Percentiles rank a stretch among this genome's conserved stretches.
Conservation (phyloP, 192 early-diverging fungal genomes). For the Mortierella claussenii region DNA sequence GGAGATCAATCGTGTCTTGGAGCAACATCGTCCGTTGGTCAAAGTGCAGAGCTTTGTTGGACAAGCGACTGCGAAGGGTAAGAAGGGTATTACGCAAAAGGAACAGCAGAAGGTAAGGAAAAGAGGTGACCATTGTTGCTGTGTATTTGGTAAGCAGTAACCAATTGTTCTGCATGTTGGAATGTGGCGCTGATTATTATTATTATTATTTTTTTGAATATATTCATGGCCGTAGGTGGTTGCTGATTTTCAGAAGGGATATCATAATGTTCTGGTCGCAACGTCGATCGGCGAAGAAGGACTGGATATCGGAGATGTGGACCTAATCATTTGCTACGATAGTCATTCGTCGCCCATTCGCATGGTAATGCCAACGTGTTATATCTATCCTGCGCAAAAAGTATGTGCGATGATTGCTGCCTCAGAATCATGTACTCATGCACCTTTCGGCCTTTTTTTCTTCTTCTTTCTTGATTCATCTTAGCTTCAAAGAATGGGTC, state of each 20-base stretch:
- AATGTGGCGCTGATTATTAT: too few species aligned
- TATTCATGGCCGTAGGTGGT: slow-evolving; percentile 62
- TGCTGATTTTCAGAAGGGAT: slow-evolving; percentile 77
- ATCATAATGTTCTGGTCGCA: slow-evolving; percentile 87
- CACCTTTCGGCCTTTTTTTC: too few species aligned
- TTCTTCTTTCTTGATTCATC: slow-evolving; percentile 18
- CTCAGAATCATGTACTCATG: too few species aligned
- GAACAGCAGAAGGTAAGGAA: slow-evolving; percentile 79
- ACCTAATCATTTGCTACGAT: slow-evolving; percentile 93
- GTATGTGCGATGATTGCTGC: too few species aligned
- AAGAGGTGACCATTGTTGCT: too few species aligned
- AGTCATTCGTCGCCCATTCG: slow-evolving; percentile 78
- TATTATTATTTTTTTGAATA: too few species aligned
- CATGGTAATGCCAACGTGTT: too few species aligned
- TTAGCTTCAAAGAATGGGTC: slow-evolving; percentile 76
- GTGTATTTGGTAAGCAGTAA: too few species aligned
- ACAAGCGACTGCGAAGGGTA: slow-evolving; percentile 65
- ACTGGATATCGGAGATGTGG: slow-evolving; percentile 95
- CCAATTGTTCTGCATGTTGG: too few species aligned
- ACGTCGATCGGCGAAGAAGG: slow-evolving; percentile 97
- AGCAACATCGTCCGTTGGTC: slow-evolving; percentile 72
- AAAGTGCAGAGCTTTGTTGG: slow-evolving; percentile 84
- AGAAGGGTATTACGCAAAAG: slow-evolving; percentile 85
- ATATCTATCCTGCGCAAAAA: too few species aligned
- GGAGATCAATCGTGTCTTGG: slow-evolving; percentile 78